Evolutionary conservation across 2,329 filamentous ascomycete genomes (phyloP).

Genomic region (Verruconis gallopava): DNA sequence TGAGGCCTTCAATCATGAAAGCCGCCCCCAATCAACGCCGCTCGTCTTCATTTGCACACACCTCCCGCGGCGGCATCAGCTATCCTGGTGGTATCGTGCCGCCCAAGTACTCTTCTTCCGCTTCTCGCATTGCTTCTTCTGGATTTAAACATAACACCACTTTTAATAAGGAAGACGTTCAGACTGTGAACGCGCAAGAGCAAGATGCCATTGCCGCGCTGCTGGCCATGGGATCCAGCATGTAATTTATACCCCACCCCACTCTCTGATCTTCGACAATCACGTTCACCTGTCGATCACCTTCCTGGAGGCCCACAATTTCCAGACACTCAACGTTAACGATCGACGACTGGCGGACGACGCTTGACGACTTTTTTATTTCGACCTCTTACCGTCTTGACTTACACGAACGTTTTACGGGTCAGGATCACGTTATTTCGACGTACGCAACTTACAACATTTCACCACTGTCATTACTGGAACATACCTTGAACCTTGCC

Average conservation of each 20-base stretch:
- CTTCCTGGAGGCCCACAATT: neutral
- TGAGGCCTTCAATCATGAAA: slow-evolving; percentile 5
- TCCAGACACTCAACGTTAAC: neutral
- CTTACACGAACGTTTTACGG: too few species aligned
- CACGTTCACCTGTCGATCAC: neutral
- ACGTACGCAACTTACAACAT: neutral
- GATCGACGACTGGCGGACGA: neutral
- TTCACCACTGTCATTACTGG: neutral
- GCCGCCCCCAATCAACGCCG: neutral
- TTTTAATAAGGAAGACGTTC: slow-evolving; percentile 25
- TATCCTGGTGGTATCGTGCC: slow-evolving; percentile 10
- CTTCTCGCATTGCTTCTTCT: slow-evolving; percentile 16
- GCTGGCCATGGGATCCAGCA: slow-evolving; percentile 58
- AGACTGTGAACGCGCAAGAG: slow-evolving; percentile 40
- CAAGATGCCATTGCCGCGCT: slow-evolving; percentile 72
- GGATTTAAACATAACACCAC: slow-evolving; percentile 19
- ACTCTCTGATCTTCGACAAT: slow-evolving; percentile 1
- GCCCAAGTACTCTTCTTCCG: slow-evolving; percentile 13
- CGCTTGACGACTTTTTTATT: too few species aligned
- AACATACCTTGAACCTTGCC: neutral
- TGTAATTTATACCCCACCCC: slow-evolving; percentile 20
- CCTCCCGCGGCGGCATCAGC: slow-evolving; percentile 6
- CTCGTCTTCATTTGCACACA: neutral
- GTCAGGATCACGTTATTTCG: neutral
- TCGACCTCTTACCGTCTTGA: too few species aligned